Evolutionary conservation across 768 basidiomycete genomes (phyloP).

Genomic region (Piloderma croceum): DNA sequence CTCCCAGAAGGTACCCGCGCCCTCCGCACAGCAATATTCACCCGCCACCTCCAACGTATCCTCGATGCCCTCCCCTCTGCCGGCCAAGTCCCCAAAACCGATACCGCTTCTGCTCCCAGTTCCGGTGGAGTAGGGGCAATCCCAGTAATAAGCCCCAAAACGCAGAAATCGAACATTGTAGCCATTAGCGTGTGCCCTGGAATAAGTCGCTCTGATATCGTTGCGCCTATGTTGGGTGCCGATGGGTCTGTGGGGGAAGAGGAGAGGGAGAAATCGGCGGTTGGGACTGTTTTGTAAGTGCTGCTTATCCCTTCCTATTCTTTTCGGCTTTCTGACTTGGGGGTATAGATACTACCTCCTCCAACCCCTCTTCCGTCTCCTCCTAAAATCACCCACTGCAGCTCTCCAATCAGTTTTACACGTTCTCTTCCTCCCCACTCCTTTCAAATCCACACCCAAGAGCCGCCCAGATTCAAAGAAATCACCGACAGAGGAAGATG

Average conservation of each 20-base stretch:
- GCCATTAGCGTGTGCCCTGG: constrained; percentile 72
- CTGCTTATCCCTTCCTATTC: background rate
- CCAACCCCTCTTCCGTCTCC: constrained; percentile 60
- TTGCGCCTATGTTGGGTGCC: constrained; percentile 39
- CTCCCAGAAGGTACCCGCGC: constrained; percentile 62
- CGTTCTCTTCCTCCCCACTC: constrained; percentile 75
- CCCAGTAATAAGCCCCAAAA: constrained; percentile 34
- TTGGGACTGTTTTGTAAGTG: constrained; percentile 48
- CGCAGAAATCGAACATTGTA: constrained; percentile 69
- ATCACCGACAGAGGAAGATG: constrained; percentile 3
- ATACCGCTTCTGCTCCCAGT: constrained; percentile 32
- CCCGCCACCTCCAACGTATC: constrained; percentile 78
- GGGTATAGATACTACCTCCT: constrained; percentile 58
- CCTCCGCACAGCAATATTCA: constrained; percentile 56
- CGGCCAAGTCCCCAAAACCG: constrained; percentile 45
- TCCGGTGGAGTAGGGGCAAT: constrained; percentile 25
- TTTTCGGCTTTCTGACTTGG: background rate
- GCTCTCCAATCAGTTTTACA: constrained; percentile 78
- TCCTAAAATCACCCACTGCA: constrained; percentile 61
- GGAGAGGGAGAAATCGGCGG: constrained; percentile 32
- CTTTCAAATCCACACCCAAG: constrained; percentile 52
- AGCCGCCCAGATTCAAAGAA: constrained; percentile 8
- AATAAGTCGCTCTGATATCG: constrained; percentile 63
- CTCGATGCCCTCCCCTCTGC: constrained; percentile 73
- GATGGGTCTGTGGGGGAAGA: constrained; percentile 36